Base-by-base conservation (phyloP, 805 yeast genomes). In the Clavispora vitiphila region DNA sequence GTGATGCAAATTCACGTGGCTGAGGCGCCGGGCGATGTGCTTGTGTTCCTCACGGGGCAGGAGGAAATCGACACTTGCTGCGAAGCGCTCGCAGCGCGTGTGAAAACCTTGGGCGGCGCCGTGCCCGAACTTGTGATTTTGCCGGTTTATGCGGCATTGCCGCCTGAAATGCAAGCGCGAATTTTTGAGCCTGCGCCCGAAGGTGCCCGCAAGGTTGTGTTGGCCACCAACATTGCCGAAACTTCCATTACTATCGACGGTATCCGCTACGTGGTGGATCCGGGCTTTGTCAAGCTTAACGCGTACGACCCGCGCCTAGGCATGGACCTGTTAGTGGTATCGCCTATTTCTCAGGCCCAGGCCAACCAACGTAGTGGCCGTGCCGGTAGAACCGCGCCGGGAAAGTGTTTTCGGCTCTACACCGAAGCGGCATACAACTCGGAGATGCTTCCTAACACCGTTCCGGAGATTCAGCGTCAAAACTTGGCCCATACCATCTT, bases 361-460 rank as follows among this genome's bases (percentile, higher is more conserved):
- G 97, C 98, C 0, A 86, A 86, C 51, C 99, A 93, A 64, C 75
- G 99, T 57, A 78, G 95, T 35, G 99, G 99, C 42, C 78, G 99
- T 58, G 99, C 99, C 0, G 99, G 99, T 37, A 83, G 99, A 69
- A 88, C 95, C 0, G 95, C 95, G 0, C 96, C 97, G 0, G 99
- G 99, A 2, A 83, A 86, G 51, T 95, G 99, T 57, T 93, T 81
- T 57, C 68, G 99, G 42, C 65, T 93, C n/a, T 93, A 85, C 60
- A 90, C 98, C 0, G 90, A 87, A 55, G 67, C 78, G 44, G 90
- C 96, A 0, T 90, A 72, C 60, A 67, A 75, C 43, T 74, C 77
- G 45, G 97, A 90, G 54, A 80, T 91, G 84, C 69, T 83, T 8
- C 77, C 83, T 2, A 84, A 82, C 48, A 78, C 96, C 0, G 71